These are phyloP conservation scores for Saitozyma sp. DNA, from an alignment of 768 basidiomycete species.

Conservation along the genomic window DNA sequence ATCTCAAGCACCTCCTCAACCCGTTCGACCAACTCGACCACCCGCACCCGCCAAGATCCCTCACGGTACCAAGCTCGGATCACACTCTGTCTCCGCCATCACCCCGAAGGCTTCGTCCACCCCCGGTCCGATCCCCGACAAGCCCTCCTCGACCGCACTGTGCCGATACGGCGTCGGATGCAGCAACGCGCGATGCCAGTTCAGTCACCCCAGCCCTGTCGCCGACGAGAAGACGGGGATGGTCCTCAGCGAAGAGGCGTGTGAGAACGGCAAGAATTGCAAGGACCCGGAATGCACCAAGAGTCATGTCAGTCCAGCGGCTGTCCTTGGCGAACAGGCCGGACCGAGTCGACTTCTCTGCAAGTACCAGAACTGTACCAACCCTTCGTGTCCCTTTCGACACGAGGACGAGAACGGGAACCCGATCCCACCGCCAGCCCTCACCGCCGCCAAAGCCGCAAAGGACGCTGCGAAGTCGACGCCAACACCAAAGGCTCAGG, in stretches of 20 bases:
- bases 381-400: conserved; percentile 51
- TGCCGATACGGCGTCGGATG: conserved; percentile 94
- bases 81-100: conserved; percentile 38
- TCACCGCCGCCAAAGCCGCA: conserved; percentile 34
- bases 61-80: conserved; percentile 42
- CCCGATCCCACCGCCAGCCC: conserved; percentile 48
- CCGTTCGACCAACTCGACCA: conserved; percentile 24
- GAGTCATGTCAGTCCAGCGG: conserved; percentile 85
- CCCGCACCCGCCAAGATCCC: conserved; percentile 33
- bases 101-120: conserved; percentile 27
- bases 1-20: conserved; percentile 23
- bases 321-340: conserved; percentile 59
- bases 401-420: conserved; percentile 52
- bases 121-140: conserved; percentile 46
- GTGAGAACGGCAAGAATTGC: conserved; percentile 83
- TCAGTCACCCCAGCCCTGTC: conserved; percentile 94
- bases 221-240: conserved; percentile 92
- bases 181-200: conserved; percentile 82
- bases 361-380: conserved; percentile 53
- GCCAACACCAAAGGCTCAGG: conserved; percentile 9
- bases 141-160: conserved; percentile 56
- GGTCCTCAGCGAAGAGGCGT: conserved; percentile 89
- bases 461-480: conserved; percentile 10
- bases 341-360: conserved; percentile 47
- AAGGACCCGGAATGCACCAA: conserved; percentile 92